Percentiles rank a stretch among this genome's conserved stretches.
Conservation (phyloP, 345 rosid species). For the Schrenkiella parvula region DNA sequence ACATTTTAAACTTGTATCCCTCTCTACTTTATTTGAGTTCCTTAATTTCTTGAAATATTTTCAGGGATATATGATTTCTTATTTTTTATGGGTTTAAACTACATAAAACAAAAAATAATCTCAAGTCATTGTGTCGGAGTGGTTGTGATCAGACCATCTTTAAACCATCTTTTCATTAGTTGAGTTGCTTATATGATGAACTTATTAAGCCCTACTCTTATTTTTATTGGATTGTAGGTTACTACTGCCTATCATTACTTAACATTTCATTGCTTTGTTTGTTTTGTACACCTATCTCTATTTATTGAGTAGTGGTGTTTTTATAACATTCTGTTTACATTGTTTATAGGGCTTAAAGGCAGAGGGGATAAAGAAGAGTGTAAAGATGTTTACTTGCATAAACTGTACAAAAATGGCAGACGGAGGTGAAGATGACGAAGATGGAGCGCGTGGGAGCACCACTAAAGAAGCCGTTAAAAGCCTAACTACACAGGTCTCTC, state of each 20-base stretch:
- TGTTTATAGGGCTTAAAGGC: constrained; percentile 1
- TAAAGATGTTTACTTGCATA: constrained; percentile 91
- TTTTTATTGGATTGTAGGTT: background rate
- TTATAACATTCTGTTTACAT: background rate
- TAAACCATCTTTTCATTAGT: background rate
- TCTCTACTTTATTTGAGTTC: constrained; percentile 19
- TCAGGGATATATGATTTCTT: constrained; percentile 1
- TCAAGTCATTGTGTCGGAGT: background rate
- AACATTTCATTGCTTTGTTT: background rate
- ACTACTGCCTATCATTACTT: constrained; percentile 9
- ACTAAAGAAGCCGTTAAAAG: constrained; percentile 98
- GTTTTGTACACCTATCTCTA: background rate
- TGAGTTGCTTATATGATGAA: constrained; percentile 6
- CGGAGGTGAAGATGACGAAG: constrained; percentile 52
- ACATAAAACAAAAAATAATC: background rate
- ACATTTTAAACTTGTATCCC: background rate
- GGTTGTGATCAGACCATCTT: background rate
- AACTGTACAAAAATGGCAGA: constrained; percentile 84
- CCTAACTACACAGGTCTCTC: constrained; percentile 89
- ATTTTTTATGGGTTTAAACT: background rate
- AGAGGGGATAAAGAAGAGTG: constrained; percentile 19
- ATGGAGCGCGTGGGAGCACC: constrained; percentile 62
- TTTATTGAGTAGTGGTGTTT: background rate
- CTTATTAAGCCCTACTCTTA: background rate
- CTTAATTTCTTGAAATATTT: constrained; percentile 27